Conservation (phyloP, 2,329 filamentous ascomycete species). For the Paracoccidioides lutzii region DNA sequence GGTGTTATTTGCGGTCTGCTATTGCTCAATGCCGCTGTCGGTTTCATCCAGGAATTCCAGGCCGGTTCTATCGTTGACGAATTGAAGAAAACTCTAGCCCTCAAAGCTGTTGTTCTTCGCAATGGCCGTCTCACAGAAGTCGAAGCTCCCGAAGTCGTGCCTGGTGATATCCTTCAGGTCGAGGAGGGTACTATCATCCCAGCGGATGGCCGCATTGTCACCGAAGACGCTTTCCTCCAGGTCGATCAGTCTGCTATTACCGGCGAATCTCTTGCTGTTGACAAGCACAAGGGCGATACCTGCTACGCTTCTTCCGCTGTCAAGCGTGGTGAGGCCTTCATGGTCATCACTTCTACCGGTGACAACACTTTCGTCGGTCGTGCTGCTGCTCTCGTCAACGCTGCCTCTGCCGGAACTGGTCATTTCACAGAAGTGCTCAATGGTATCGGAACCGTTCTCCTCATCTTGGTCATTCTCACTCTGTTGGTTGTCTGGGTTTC, state of each 20-base stretch:
- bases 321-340: slow-evolving; percentile 78
- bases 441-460: slow-evolving; percentile 67
- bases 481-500: slow-evolving; percentile 74
- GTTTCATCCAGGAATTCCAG: slow-evolving; percentile 82
- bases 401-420: slow-evolving; percentile 59
- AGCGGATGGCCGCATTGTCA: slow-evolving; percentile 75
- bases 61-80: slow-evolving; percentile 84
- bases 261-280: slow-evolving; percentile 80
- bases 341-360: slow-evolving; percentile 72
- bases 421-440: slow-evolving; percentile 89
- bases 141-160: slow-evolving; percentile 71
- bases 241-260: slow-evolving; percentile 88
- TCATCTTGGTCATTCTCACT: slow-evolving; percentile 69
- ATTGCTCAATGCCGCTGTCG: slow-evolving; percentile 70
- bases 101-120: slow-evolving; percentile 78
- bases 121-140: slow-evolving; percentile 66
- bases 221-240: slow-evolving; percentile 72
- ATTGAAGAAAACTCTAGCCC: slow-evolving; percentile 76
- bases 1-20: slow-evolving; percentile 78
- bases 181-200: slow-evolving; percentile 88
- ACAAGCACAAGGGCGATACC: slow-evolving; percentile 70
- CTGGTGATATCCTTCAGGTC: slow-evolving; percentile 78
- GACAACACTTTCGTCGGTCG: slow-evolving; percentile 85
- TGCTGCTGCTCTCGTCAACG: slow-evolving; percentile 71
- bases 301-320: slow-evolving; percentile 78